Percentiles rank a stretch among this genome's conserved stretches.
Evolutionary conservation across 2,329 filamentous ascomycete species (phyloP).

Genomic region (Endoconidiophora polonica): DNA sequence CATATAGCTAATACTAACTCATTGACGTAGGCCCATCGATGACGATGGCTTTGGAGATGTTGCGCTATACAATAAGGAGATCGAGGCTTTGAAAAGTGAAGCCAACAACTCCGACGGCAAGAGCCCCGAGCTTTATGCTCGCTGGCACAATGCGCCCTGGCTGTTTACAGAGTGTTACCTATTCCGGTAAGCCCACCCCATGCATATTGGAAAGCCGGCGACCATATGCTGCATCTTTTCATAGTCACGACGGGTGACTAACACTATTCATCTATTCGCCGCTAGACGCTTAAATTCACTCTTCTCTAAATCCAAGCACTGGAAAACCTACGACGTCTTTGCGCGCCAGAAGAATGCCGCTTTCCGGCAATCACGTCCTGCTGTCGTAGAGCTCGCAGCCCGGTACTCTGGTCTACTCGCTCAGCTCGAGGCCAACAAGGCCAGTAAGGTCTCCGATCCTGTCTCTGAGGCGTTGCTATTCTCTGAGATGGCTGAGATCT

Average conservation of each 20-base stretch:
- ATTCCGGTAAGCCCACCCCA: slow-evolving; percentile 42
- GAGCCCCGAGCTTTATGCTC: slow-evolving; percentile 29
- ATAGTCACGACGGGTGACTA: background rate
- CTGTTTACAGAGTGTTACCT: slow-evolving; percentile 89
- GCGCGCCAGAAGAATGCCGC: slow-evolving; percentile 77
- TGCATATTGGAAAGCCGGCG: background rate
- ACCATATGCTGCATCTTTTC: background rate
- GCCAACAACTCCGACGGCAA: slow-evolving; percentile 11
- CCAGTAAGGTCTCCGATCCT: slow-evolving; percentile 32
- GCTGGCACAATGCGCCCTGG: slow-evolving; percentile 79
- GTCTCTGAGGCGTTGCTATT: slow-evolving; percentile 67
- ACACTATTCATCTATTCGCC: background rate
- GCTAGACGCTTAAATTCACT: slow-evolving; percentile 57
- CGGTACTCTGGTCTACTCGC: slow-evolving; percentile 56
- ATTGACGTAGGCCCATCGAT: slow-evolving; percentile 41
- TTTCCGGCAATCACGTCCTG: slow-evolving; percentile 79
- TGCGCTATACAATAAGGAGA: slow-evolving; percentile 67
- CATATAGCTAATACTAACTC: slow-evolving; percentile 7
- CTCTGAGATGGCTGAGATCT: slow-evolving; percentile 87
- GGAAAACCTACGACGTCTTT: slow-evolving; percentile 85
- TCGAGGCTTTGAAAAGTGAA: slow-evolving; percentile 45
- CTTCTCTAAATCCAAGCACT: slow-evolving; percentile 62
- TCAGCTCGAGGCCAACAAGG: slow-evolving; percentile 35
- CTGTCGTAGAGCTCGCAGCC: slow-evolving; percentile 66
- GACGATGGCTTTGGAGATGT: slow-evolving; percentile 69